These are phyloP conservation scores for Diaporthe citriasiana DNA, from an alignment of 2,329 filamentous ascomycete genomes.

Conservation along the genomic window DNA sequence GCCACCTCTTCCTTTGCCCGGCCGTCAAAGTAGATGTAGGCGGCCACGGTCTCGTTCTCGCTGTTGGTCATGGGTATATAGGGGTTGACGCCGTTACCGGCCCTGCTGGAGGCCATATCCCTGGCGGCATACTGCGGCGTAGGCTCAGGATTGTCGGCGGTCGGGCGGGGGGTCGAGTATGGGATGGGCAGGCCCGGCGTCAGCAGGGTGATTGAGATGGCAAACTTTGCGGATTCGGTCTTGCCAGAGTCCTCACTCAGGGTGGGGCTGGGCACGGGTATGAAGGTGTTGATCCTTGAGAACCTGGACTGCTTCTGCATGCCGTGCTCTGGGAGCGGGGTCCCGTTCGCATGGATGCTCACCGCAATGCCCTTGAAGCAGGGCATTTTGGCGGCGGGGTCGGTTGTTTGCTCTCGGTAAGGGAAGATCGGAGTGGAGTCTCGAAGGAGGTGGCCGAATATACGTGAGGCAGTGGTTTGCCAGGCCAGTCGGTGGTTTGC, in stretches of 20 bases:
- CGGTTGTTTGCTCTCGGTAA: conserved; percentile 12
- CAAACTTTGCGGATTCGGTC: conserved; percentile 94
- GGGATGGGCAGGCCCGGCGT: conserved; percentile 90
- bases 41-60: conserved; percentile 96
- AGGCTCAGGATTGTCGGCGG: conserved; percentile 81
- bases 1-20: conserved; percentile 96
- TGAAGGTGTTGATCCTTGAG: conserved; percentile 96
- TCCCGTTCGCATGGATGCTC: conserved; percentile 87
- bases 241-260: conserved; percentile 79
- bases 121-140: conserved; percentile 85
- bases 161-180: conserved; percentile 90
- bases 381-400: conserved; percentile 72
- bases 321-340: conserved; percentile 91
- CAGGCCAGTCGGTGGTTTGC: background rate
- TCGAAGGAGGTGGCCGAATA: background rate
- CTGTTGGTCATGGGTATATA: conserved; percentile 95
- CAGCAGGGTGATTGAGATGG: conserved; percentile 96
- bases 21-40: conserved; percentile 99
- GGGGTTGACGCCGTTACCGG: conserved; percentile 75
- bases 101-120: conserved; percentile 68
- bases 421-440: conserved; percentile 1
- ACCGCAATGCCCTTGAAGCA: conserved; percentile 99
- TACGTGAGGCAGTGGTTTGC: background rate
- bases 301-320: conserved; percentile 94
- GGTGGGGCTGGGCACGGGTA: conserved; percentile 91